phyloP scores from a whole-genome alignment of 164 flowering plant genomes.

The Macadamia integrifolia region DNA sequence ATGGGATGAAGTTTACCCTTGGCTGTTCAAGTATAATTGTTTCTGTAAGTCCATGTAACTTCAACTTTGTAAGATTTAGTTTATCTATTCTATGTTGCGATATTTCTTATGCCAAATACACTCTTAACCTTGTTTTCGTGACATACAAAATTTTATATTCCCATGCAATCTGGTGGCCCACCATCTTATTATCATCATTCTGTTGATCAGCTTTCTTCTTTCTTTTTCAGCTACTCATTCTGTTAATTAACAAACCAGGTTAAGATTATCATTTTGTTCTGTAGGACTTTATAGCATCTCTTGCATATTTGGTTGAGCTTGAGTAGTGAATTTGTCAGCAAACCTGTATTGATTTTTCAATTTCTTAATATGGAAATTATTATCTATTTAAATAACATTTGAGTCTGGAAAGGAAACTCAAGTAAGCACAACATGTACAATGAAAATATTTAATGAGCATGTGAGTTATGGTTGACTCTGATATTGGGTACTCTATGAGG shows the following conservation, averaged over 20 bases:
- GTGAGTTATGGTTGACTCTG: no score
- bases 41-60: slow-evolving; percentile 2
- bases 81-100: neutral
- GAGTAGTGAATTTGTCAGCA: no score
- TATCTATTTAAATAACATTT: no score
- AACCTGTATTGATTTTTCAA: no score
- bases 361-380: no score
- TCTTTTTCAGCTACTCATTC: neutral
- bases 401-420: no score
- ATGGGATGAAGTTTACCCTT: slow-evolving; percentile 41
- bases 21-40: neutral
- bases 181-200: no score
- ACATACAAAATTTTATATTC: neutral
- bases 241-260: neutral
- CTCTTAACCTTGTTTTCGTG: neutral
- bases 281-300: neutral
- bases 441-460: no score
- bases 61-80: neutral
- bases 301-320: neutral
- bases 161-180: no score
- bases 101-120: neutral
- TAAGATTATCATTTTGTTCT: neutral
- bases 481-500: no score
- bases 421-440: no score
- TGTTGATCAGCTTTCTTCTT: neutral